These are phyloP conservation scores for Furculomyces boomerangus DNA, from an alignment of 371 early-diverging fungal genomes.

Conservation along the genomic window DNA sequence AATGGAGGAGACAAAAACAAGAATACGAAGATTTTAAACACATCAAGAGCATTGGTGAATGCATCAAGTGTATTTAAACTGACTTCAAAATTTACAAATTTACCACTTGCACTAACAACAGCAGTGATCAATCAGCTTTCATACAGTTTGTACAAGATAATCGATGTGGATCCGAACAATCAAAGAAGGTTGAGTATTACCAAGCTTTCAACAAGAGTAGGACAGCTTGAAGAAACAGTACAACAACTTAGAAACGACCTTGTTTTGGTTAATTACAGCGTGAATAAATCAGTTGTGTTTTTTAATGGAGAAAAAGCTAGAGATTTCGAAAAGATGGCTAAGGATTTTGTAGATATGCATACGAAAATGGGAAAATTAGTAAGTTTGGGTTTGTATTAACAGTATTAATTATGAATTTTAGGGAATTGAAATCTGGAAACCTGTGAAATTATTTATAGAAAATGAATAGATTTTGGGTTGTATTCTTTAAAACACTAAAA, in stretches of 20 bases:
- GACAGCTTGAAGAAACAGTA: constrained; percentile 50
- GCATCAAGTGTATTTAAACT: too few relatives aligned
- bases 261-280: constrained; percentile 43
- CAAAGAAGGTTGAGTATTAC: constrained; percentile 81
- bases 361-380: too few relatives aligned
- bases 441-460: too few relatives aligned
- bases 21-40: too few relatives aligned
- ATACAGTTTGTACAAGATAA: constrained; percentile 62
- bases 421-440: too few relatives aligned
- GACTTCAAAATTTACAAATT: constrained; percentile 12
- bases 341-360: constrained; percentile 62
- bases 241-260: constrained; percentile 50
- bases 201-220: constrained; percentile 68
- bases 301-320: constrained; percentile 77
- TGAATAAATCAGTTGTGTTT: constrained; percentile 73
- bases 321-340: constrained; percentile 60
- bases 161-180: constrained; percentile 87
- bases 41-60: too few relatives aligned
- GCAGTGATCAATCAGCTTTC: constrained; percentile 27
- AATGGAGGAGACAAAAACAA: too few relatives aligned
- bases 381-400: too few relatives aligned
- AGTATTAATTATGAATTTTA: too few relatives aligned
- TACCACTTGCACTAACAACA: constrained; percentile 15
- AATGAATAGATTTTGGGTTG: too few relatives aligned
- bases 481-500: too few relatives aligned